A percentile compares a stretch with the other conserved stretches of the same genome.
These are phyloP conservation scores for Pterocarpus santalinus DNA, from an alignment of 306 rosid genomes.

Conservation along the genomic window DNA sequence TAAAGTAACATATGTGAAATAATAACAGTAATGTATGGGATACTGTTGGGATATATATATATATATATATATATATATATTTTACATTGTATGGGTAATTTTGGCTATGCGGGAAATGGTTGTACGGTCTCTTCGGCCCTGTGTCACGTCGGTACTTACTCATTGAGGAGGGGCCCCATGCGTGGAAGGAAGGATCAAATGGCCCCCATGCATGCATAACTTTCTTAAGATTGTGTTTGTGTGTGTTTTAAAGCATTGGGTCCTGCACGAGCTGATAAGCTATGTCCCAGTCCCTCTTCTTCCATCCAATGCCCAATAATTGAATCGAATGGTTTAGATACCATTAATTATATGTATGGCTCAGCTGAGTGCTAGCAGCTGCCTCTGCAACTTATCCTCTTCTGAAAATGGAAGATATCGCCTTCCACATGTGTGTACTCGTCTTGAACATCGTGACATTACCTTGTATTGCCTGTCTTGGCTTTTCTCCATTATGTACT, in stretches of 20 bases:
- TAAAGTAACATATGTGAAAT: too few species aligned
- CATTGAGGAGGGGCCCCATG: conserved; percentile 45
- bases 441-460: conserved; percentile 35
- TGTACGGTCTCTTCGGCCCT: conserved; percentile 31
- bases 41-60: too few species aligned
- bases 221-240: conserved; percentile 6
- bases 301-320: conserved; percentile 26
- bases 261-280: conserved; percentile 30
- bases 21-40: too few species aligned
- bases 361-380: background rate
- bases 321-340: conserved; percentile 13
- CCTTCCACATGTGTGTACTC: conserved; percentile 22
- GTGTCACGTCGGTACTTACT: conserved; percentile 43
- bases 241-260: conserved; percentile 16
- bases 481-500: background rate
- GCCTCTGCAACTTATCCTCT: conserved; percentile 30
- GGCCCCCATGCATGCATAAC: conserved; percentile 17
- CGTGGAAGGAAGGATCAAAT: conserved; percentile 28
- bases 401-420: conserved; percentile 12
- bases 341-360: conserved; percentile 22
- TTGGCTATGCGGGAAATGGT: conserved; percentile 22
- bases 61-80: too few species aligned
- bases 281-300: conserved; percentile 15
- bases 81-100: conserved; percentile 1
- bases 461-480: conserved; percentile 36